Percentiles rank a stretch among this genome's conserved stretches.
Evolutionary conservation across 805 yeast species (phyloP).

Genomic region (Hanseniaspora mollemarum): DNA sequence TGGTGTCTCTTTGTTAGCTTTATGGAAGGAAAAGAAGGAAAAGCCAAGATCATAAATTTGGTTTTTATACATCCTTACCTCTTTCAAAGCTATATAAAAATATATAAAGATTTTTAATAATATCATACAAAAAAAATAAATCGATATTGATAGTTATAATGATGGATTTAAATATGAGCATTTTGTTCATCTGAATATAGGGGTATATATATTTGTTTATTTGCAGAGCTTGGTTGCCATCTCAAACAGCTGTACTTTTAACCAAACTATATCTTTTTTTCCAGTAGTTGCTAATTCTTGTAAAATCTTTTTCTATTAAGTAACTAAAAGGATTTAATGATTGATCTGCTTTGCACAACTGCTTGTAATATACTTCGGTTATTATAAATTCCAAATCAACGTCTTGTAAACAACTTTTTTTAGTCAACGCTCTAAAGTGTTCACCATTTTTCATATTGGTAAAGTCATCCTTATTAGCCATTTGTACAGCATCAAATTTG

Average conservation of each 20-base stretch:
- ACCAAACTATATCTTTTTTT: slow-evolving; percentile 3
- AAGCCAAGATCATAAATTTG: slow-evolving; percentile 90
- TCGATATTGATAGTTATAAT: not conserved
- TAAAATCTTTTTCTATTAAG: not conserved
- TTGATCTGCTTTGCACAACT: slow-evolving; percentile 9
- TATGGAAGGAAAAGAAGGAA: slow-evolving; percentile 99
- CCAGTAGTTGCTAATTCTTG: slow-evolving; percentile 10
- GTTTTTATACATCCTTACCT: not conserved
- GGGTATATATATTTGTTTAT: no score
- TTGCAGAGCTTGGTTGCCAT: not conserved
- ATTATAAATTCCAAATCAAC: slow-evolving; percentile 10
- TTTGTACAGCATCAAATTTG: slow-evolving; percentile 30
- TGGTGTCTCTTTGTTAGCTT: slow-evolving; percentile 98
- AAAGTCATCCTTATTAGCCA: slow-evolving; percentile 21
- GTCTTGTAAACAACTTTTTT: slow-evolving; percentile 3
- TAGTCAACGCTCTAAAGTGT: slow-evolving; percentile 14
- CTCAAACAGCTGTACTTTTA: not conserved
- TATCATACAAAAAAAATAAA: not conserved
- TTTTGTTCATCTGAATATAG: not conserved
- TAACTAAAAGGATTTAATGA: slow-evolving; percentile 6
- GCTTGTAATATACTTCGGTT: slow-evolving; percentile 3
- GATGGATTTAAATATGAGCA: not conserved
- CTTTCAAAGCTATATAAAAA: not conserved
- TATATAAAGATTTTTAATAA: not conserved
- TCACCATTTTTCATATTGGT: slow-evolving; percentile 13